These are phyloP conservation scores for Alternaria sp. DNA, from an alignment of 2,329 filamentous ascomycete genomes.

Conservation along the genomic window DNA sequence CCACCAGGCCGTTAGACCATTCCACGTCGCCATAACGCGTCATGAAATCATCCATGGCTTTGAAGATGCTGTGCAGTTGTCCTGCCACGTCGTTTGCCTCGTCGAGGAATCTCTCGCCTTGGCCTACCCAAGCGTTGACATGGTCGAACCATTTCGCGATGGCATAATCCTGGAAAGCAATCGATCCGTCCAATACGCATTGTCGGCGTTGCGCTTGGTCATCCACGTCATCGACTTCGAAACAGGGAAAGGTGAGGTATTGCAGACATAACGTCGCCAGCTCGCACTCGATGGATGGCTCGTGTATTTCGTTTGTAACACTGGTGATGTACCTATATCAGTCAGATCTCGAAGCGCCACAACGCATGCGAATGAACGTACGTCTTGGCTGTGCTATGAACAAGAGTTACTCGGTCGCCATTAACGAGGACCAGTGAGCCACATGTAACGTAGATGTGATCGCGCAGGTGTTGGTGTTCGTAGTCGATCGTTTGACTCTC, in stretches of 20 bases:
- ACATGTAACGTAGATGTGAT: background rate
- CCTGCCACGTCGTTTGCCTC: background rate
- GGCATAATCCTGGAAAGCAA: background rate
- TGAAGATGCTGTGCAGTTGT: background rate
- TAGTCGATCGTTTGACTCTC: rapidly evolving
- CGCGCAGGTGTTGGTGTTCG: background rate
- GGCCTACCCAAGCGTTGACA: background rate
- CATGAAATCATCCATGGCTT: background rate
- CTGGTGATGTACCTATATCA: background rate
- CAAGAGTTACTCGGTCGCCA: background rate
- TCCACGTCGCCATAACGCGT: background rate
- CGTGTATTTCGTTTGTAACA: background rate
- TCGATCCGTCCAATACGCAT: background rate
- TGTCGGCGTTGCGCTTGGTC: background rate
- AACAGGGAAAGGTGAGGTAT: background rate
- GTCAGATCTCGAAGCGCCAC: no score
- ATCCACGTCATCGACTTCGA: background rate
- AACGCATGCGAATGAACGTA: no score
- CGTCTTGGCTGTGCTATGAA: background rate
- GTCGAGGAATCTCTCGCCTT: background rate
- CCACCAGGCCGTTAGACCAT: background rate
- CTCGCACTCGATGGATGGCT: background rate
- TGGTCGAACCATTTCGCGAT: background rate
- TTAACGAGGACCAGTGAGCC: background rate
- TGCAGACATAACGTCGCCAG: background rate